phyloP scores from a whole-genome alignment of 208 protist species.

The Acanthamoeba healyi region DNA sequence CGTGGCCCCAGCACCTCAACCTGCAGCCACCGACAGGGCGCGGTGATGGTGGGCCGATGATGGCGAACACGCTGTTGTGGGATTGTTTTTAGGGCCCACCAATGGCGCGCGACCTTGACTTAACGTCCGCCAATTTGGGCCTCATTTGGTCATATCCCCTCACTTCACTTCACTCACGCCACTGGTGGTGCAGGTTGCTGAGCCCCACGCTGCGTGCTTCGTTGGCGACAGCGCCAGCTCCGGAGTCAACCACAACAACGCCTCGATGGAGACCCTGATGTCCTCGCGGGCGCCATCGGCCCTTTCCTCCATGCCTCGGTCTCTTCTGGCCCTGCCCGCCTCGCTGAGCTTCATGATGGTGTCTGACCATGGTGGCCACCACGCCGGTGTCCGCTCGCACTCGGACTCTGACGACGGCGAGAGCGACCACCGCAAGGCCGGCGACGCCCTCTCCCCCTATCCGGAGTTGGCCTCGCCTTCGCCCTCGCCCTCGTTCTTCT shows the following conservation, averaged over 20 bases:
- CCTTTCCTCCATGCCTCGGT: not conserved
- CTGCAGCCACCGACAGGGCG: no score
- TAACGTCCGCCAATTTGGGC: no score
- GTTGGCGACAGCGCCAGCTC: not conserved
- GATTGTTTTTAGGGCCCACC: not conserved
- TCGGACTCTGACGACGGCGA: not conserved
- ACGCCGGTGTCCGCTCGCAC: no score
- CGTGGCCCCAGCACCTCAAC: not conserved
- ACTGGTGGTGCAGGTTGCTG: no score
- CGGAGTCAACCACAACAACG: not conserved
- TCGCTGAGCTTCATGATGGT: not conserved
- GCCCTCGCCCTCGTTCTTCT: not conserved
- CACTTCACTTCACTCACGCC: not conserved
- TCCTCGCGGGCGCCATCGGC: not conserved
- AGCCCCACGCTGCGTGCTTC: no score
- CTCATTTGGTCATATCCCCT: not conserved
- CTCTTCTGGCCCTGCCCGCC: not conserved
- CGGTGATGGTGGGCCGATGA: no score
- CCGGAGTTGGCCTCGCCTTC: not conserved
- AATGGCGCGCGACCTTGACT: not conserved
- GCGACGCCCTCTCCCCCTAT: not conserved
- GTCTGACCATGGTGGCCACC: not conserved
- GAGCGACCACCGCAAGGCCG: not conserved
- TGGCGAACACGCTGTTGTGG: not conserved
- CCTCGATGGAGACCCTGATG: not conserved